Base-by-base conservation (phyloP, 441 rosid species). In the Pelargonium cotyledonis region DNA sequence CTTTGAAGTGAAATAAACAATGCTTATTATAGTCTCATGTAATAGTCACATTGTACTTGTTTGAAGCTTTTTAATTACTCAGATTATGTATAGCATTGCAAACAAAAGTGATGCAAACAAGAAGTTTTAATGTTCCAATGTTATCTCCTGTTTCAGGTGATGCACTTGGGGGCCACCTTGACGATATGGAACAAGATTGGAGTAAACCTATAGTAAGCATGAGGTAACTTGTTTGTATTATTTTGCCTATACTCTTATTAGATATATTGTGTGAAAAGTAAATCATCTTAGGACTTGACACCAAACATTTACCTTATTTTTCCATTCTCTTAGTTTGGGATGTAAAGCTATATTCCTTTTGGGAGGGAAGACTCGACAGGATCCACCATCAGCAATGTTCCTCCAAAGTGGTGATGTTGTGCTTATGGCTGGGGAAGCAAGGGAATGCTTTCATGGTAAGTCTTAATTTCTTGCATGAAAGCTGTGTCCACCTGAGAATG, bases 101-200 rank as follows among this genome's bases (percentile, higher is more conserved):
- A 31, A 31, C 35, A 1, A 2, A 31, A n/a, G 15, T 14, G 55
- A 51, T 51, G 57, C 4, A 12, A 51, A 51, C 4, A 4, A 0
- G 19, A 51, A 31, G 3, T 31, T 31, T 31, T 14, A 0, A 14
- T 51, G 19, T 51, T 14, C n/a, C 35, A 51, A 12, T 0, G n/a
- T n/a, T 15, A 65, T 64, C 29, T 55, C 21, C 69, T 66, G 57
- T 6, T 74, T 69, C 76, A 91, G 98, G 91, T 65, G 98, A 91
- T 84, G 78, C 95, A 38, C 89, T 94, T 47, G 98, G 98, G 63
- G 98, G 97, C 46, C 98, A 94, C 77, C 85, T 91, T 69, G 98
- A 91, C 80, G 98, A 94, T 73, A 91, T 91, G 98, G 98, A 94
- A 85, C 87, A 75, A 29, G 97, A 91, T 70, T 94, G 96, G 98